Evolutionary conservation across 805 yeast species (phyloP), one percentile per base, ranked within the genome.

Genomic region (Wickerhamomyces mucosus): DNA sequence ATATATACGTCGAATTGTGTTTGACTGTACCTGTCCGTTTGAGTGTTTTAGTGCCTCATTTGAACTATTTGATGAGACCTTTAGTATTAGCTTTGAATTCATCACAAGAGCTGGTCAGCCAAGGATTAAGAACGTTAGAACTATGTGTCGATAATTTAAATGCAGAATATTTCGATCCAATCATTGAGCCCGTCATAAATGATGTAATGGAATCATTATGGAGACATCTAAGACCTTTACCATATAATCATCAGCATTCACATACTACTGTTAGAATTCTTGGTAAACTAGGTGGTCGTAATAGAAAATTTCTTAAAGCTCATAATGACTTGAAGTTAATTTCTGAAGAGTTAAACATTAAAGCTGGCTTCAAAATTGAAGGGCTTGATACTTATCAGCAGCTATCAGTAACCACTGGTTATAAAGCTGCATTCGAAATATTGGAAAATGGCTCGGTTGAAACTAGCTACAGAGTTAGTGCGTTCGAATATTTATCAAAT

Each of bases 261-360:
- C 98, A 92, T 51, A 85, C 95, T 0, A 88, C 97, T 0, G 76
- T 92, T 34, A 68, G 97, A 39, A 85, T 92, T 23, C 61, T 92
- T 31, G 98, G 99, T 31, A 92, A 94, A 51, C 62, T 92, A 13
- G 99, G 99, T 23, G 99, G 99, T 2, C 72, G 98, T 50, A 92
- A 92, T 47, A 76, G 96, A 44, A 76, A 79, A 32, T 84, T 85
- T 50, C 67, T 92, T 45, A 75, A 74, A 35, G 80, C 94, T 3
- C 85, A 88, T 24, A 60, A 70, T 26, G 78, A 81, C 35, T 60
- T 92, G 42, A 61, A 65, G 28, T 57, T 72, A 1, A 68, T 67
- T 37, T 62, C 71, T 1, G 78, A 78, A 35, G 84, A 80, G 44
- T 13, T 23, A 16, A 82, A 82, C 38, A 61, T 83, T 7, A 63